These are phyloP conservation scores for Starmerella bombicola DNA, from an alignment of 805 yeast species.

Conservation along the genomic window DNA sequence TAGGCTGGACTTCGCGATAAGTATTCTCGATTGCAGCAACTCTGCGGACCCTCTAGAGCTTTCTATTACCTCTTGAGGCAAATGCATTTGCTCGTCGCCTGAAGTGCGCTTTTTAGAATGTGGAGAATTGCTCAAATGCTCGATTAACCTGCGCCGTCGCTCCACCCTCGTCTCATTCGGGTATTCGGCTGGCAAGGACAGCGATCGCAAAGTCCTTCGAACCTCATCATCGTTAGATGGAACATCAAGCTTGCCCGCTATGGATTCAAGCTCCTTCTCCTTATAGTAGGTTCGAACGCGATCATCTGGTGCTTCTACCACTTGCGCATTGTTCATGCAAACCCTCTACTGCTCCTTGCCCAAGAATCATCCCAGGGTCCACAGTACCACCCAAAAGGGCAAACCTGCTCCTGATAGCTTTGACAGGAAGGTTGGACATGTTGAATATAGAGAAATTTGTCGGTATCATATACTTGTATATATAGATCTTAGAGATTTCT, in stretches of 20 bases:
- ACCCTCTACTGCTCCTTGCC: neutral
- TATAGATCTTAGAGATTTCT: too few species aligned
- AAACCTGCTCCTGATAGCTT: too few species aligned
- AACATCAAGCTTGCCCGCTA: conserved; percentile 28
- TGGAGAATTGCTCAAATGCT: conserved; percentile 27
- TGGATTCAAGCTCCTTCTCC: conserved; percentile 2
- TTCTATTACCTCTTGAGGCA: neutral
- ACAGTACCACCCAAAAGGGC: too few species aligned
- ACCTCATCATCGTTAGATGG: conserved; percentile 65
- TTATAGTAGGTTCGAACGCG: conserved; percentile 1
- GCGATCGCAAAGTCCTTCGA: conserved; percentile 33
- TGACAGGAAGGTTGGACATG: too few species aligned
- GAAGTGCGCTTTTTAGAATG: neutral
- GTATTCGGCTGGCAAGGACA: conserved; percentile 46
- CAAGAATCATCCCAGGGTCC: too few species aligned
- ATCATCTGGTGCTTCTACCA: conserved; percentile 6
- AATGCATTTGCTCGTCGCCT: neutral
- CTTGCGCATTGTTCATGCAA: conserved; percentile 6
- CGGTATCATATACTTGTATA: too few species aligned
- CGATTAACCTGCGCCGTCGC: conserved; percentile 48
- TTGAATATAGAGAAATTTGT: too few species aligned
- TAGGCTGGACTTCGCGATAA: neutral
- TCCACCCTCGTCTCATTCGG: conserved; percentile 50
- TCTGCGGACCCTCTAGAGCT: neutral
- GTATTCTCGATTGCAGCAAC: neutral